phyloP scores from a whole-genome alignment of 2,329 filamentous ascomycete species.

The Diaporthe longicolla region DNA sequence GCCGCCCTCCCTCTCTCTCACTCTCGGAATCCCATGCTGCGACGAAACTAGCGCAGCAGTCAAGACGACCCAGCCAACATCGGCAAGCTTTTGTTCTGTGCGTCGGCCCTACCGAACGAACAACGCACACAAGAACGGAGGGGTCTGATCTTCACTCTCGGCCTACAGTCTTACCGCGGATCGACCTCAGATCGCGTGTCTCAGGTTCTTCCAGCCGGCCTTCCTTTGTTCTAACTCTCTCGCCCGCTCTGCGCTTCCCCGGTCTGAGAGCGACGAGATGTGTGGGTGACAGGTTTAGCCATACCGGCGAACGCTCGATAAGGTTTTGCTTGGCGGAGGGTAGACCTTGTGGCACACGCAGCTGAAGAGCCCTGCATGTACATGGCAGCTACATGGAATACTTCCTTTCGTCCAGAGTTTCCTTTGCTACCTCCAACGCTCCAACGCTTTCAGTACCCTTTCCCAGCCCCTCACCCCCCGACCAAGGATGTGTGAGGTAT shows the following conservation, averaged over 20 bases:
- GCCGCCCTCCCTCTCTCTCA: too few relatives aligned
- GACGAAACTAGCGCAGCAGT: slow-evolving; percentile 20
- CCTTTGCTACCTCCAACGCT: background rate
- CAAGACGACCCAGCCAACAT: background rate
- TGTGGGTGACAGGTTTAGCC: slow-evolving; percentile 1
- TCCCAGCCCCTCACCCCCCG: slow-evolving; percentile 4
- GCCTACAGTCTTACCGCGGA: slow-evolving; percentile 25
- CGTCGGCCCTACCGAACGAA: slow-evolving; percentile 3
- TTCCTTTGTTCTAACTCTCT: background rate
- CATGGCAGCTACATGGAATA: background rate
- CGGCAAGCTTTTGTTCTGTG: background rate
- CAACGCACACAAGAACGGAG: background rate
- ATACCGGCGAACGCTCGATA: slow-evolving; percentile 19
- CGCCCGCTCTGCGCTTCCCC: background rate
- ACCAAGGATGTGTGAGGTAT: background rate
- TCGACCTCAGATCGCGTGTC: slow-evolving; percentile 16
- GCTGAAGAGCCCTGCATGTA: background rate
- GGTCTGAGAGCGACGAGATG: background rate
- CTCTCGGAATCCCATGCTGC: background rate
- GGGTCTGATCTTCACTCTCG: slow-evolving; percentile 30
- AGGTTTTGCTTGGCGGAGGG: slow-evolving; percentile 25
- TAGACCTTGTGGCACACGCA: background rate
- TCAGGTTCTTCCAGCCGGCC: slow-evolving; percentile 24
- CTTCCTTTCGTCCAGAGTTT: slow-evolving; percentile 28
- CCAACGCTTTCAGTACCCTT: background rate